Conservation (phyloP, 2,329 filamentous ascomycete species). For the Fonsecaea pugnacius region DNA sequence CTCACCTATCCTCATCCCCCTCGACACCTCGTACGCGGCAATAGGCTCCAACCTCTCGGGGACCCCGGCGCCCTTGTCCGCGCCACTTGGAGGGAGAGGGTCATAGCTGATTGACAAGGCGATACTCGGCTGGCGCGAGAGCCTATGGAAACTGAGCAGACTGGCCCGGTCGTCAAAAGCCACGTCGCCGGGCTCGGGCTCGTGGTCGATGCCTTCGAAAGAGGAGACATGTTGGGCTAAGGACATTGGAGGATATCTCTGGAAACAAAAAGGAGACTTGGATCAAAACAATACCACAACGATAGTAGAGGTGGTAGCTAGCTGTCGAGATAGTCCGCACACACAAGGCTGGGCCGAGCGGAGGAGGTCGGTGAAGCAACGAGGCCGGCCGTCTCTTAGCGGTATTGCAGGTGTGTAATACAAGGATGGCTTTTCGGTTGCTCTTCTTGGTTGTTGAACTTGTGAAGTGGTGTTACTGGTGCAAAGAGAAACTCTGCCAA, state of each 20-base stretch:
- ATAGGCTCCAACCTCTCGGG: conserved; percentile 50
- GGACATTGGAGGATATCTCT: conserved; percentile 47
- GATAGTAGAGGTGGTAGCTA: not conserved
- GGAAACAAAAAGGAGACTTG: not conserved
- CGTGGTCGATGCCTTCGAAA: conserved; percentile 55
- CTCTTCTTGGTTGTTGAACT: not conserved
- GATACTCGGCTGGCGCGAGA: conserved; percentile 41
- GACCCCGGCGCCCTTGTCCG: conserved; percentile 37
- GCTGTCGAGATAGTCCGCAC: not conserved
- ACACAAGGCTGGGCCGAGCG: not conserved
- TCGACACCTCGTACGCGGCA: conserved; percentile 56
- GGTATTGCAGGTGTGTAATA: too few relatives aligned
- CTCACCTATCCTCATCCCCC: conserved; percentile 43
- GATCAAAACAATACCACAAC: not conserved
- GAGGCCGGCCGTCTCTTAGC: not conserved
- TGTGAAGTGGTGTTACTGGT: not conserved
- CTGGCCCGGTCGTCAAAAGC: conserved; percentile 20
- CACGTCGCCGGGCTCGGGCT: conserved; percentile 39
- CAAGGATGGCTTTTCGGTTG: not conserved
- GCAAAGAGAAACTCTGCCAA: not conserved
- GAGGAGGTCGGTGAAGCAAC: not conserved
- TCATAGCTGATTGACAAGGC: conserved; percentile 54
- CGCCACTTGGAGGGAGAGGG: conserved; percentile 47
- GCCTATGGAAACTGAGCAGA: conserved; percentile 8
- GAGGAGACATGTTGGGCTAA: conserved; percentile 57